A percentile compares a stretch with the other conserved stretches of the same genome.
These are phyloP conservation scores for Phoma sp. DNA, from an alignment of 2,329 filamentous ascomycete species.

Conservation along the genomic window DNA sequence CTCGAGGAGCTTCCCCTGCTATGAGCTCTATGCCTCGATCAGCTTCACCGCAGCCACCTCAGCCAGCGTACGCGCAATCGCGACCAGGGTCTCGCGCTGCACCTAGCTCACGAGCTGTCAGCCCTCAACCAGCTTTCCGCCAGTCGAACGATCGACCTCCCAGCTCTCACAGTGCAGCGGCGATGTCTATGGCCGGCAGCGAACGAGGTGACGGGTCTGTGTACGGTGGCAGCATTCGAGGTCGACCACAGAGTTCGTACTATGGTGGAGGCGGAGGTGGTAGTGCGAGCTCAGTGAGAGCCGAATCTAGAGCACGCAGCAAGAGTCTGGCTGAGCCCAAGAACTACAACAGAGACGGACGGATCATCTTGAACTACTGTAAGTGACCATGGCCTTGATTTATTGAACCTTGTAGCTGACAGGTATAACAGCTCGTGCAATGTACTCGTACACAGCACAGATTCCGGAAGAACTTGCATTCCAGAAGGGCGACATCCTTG, in stretches of 20 bases:
- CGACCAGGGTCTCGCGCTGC: conserved; percentile 44
- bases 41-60: conserved; percentile 56
- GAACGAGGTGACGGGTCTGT: conserved; percentile 49
- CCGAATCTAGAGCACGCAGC: conserved; percentile 65
- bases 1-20: conserved; percentile 49
- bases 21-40: conserved; percentile 47
- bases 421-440: conserved; percentile 74
- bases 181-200: conserved; percentile 51
- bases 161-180: conserved; percentile 56
- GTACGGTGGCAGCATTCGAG: conserved; percentile 19
- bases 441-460: conserved; percentile 93
- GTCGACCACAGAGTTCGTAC: conserved; percentile 55
- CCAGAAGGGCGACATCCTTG: conserved; percentile 87
- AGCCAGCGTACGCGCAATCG: conserved; percentile 44
- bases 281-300: conserved; percentile 38
- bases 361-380: conserved; percentile 93
- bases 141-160: conserved; percentile 58
- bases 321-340: conserved; percentile 89
- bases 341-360: conserved; percentile 84
- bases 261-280: conserved; percentile 44
- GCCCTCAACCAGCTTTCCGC: conserved; percentile 61
- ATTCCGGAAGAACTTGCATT: conserved; percentile 96
- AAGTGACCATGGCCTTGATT: conserved; percentile 55
- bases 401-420: conserved; percentile 7
- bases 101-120: conserved; percentile 53